These are phyloP conservation scores for Ammopiptanthus mongolicus DNA, from an alignment of 306 rosid species.

Conservation along the genomic window DNA sequence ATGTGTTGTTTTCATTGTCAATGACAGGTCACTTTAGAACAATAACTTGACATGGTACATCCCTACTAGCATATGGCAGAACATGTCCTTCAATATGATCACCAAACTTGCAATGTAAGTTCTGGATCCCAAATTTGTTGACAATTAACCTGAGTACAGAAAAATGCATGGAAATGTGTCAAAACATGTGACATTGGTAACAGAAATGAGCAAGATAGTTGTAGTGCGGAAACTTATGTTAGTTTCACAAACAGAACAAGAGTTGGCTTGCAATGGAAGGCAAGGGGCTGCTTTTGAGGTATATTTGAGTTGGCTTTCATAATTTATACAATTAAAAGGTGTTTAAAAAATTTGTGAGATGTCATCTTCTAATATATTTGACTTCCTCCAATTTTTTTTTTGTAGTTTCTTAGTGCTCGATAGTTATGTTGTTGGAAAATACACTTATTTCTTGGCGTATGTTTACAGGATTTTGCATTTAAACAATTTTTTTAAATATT, in stretches of 20 bases:
- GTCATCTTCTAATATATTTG: too few relatives aligned
- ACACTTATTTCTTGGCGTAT: too few relatives aligned
- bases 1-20: conserved; percentile 20
- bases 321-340: too few relatives aligned
- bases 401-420: too few relatives aligned
- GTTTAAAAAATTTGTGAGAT: too few relatives aligned
- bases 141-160: conserved; percentile 87
- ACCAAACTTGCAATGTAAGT: conserved; percentile 55
- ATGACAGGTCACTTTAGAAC: conserved; percentile 52
- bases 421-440: too few relatives aligned
- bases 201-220: conserved; percentile 88
- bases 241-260: conserved; percentile 92
- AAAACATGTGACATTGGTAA: conserved; percentile 89
- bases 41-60: conserved; percentile 50
- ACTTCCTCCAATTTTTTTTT: too few relatives aligned
- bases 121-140: conserved; percentile 63
- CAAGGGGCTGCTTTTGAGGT: conserved; percentile 98
- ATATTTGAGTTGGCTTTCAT: neutral
- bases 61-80: conserved; percentile 48
- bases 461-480: too few relatives aligned
- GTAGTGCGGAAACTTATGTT: conserved; percentile 83
- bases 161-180: conserved; percentile 97
- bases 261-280: conserved; percentile 96
- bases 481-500: too few relatives aligned
- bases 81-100: conserved; percentile 30